Evolutionary conservation across 148 eudicot genomes (phyloP), one percentile per base, ranked within the genome.

Genomic region (Persicaria maculosa): DNA sequence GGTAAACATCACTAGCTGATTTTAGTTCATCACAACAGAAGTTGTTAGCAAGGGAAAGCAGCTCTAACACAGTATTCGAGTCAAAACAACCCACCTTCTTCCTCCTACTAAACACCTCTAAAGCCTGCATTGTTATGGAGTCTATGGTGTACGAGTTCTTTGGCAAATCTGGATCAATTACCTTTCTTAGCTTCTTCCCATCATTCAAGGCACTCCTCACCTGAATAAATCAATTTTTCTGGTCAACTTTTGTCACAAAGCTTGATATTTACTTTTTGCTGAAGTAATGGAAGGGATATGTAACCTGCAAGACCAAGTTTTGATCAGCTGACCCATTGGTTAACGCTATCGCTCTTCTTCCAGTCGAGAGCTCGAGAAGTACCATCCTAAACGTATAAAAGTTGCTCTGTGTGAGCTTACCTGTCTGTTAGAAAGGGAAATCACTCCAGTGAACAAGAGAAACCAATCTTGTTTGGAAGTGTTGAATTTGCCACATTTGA

Each of bases 331-430:
- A 92, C 79, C 96, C 97, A 83, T 90, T 97, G 83, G 79, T 90
- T 70, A 95, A 85, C 82, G 92, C 97, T 74, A 92, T 83, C 7
- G 97, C 98, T 81, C 86, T 81, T 62, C 97, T 81, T 72, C 99
- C 99, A 0, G 99, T 95, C 82, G 92, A 77, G 76, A 95, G 97
- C 85, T 95, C 99, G 46, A 94, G 97, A 72, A 91, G 88, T 74
- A 94, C 98, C 54, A 94, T 96, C 19, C 98, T 97, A 84, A 91
- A 94, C 74, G 98, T 92, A 74, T 94, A 94, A 43, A 94, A 96
- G 77, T 94, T 97, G 76, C 98, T 91, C 82, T 94, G 98, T 79
- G 98, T 94, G 78, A 94, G 91, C 84, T 91, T 86, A 52, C 97
- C 98, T 67, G 98, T 94, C 98, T 94, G 91, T 87, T 57, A 77